These are phyloP conservation scores for Endotrypanum monterogeii DNA, from an alignment of 208 protist genomes.

Conservation along the genomic window DNA sequence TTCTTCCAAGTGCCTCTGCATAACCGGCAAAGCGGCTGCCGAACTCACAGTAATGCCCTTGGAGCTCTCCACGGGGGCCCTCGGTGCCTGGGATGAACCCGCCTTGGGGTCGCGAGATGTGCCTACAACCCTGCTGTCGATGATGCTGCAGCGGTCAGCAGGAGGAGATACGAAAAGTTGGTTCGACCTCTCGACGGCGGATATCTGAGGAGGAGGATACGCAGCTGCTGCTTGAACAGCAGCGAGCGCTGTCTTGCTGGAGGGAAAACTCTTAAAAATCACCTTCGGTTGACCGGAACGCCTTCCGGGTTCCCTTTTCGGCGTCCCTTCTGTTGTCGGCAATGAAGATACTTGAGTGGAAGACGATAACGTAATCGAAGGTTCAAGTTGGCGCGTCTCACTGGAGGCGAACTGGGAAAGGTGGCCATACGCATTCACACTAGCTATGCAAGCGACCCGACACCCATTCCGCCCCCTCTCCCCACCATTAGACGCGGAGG, in stretches of 20 bases:
- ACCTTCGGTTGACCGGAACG: background rate
- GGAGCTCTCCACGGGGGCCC: background rate
- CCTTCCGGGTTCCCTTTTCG: background rate
- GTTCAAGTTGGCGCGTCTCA: background rate
- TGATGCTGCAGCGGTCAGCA: background rate
- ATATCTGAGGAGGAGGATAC: too few relatives aligned
- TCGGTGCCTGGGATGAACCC: background rate
- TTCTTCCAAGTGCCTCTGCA: slow-evolving; percentile 7
- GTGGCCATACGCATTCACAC: background rate
- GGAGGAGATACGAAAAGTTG: background rate
- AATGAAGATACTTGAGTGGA: background rate
- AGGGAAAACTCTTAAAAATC: background rate
- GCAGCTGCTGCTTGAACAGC: background rate
- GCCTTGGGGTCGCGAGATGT: background rate
- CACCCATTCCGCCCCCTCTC: background rate
- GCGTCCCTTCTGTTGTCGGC: background rate
- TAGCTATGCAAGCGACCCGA: background rate
- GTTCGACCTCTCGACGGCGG: background rate
- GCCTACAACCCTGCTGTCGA: background rate
- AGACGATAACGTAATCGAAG: background rate
- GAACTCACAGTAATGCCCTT: background rate
- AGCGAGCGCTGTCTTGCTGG: background rate
- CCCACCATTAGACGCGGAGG: background rate
- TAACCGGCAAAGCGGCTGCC: slow-evolving; percentile 8
- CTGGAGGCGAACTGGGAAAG: background rate